Conservation (phyloP, 257 asterid species). For the Ajuga chamaepitys region DNA sequence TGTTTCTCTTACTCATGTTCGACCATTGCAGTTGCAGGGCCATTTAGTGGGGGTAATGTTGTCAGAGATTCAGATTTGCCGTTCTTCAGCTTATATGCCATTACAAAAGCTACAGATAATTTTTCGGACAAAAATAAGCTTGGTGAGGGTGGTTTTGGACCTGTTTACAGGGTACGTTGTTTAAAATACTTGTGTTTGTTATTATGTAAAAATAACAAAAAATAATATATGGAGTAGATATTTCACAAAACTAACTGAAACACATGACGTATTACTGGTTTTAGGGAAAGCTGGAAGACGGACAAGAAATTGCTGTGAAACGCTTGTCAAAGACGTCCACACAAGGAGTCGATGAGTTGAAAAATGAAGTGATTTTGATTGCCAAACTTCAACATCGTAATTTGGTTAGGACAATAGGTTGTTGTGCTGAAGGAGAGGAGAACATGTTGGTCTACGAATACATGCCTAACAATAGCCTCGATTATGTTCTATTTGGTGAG, state of each 20-base stretch:
- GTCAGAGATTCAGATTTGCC: background rate
- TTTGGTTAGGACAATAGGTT: constrained; percentile 2
- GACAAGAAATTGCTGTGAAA: constrained; percentile 7
- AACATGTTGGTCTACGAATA: constrained; percentile 7
- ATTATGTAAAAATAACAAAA: too few relatives aligned
- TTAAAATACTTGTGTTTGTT: too few relatives aligned
- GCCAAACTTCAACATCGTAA: constrained; percentile 14
- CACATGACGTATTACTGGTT: background rate
- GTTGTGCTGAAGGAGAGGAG: background rate
- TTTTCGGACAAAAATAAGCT: background rate
- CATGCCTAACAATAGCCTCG: constrained; percentile 3
- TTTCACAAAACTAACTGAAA: too few relatives aligned
- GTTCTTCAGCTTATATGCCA: background rate
- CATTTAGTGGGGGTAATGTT: background rate
- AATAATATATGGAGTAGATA: too few relatives aligned
- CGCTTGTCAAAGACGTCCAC: background rate
- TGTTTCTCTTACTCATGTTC: background rate
- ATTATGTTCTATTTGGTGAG: background rate
- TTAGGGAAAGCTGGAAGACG: background rate
- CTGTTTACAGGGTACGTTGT: background rate
- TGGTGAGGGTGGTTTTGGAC: background rate
- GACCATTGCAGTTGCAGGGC: background rate
- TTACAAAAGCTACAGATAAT: background rate
- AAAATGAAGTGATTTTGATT: constrained; percentile 1
- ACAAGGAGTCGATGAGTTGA: background rate